Percentiles rank a stretch among this genome's conserved stretches.
These are phyloP conservation scores for Sporobolomyces phaffii DNA, from an alignment of 768 basidiomycete species.

Conservation along the genomic window DNA sequence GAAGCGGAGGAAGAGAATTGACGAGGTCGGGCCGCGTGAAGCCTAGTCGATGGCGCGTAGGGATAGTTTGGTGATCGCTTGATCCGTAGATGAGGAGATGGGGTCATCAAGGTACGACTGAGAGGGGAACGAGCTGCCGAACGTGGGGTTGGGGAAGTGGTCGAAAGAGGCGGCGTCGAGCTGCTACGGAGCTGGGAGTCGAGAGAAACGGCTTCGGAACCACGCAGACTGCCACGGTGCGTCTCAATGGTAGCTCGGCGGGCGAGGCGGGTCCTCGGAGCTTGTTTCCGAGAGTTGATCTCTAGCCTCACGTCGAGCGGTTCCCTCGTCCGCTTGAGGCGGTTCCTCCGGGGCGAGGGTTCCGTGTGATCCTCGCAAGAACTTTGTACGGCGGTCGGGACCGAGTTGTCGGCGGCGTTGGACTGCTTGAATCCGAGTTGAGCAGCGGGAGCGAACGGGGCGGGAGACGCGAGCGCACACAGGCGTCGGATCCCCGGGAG, in stretches of 20 bases:
- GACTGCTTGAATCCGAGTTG: constrained; percentile 7
- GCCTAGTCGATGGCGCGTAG: neutral
- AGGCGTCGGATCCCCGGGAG: neutral
- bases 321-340: neutral
- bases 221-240: neutral
- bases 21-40: neutral
- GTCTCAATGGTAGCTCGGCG: neutral
- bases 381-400: neutral
- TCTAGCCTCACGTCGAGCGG: no score
- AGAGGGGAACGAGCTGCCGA: neutral
- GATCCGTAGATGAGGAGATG: neutral
- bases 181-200: neutral
- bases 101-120: neutral
- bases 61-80: neutral
- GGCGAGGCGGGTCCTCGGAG: neutral
- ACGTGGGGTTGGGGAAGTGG: constrained; percentile 13
- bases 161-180: neutral
- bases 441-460: neutral
- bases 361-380: neutral
- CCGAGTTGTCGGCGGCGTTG: neutral
- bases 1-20: neutral
- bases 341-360: neutral
- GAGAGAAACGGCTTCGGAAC: neutral
- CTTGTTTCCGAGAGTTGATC: neutral
- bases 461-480: neutral